Evolutionary conservation across 805 yeast species (phyloP).

Genomic region (Danielozyma ontarioensis): DNA sequence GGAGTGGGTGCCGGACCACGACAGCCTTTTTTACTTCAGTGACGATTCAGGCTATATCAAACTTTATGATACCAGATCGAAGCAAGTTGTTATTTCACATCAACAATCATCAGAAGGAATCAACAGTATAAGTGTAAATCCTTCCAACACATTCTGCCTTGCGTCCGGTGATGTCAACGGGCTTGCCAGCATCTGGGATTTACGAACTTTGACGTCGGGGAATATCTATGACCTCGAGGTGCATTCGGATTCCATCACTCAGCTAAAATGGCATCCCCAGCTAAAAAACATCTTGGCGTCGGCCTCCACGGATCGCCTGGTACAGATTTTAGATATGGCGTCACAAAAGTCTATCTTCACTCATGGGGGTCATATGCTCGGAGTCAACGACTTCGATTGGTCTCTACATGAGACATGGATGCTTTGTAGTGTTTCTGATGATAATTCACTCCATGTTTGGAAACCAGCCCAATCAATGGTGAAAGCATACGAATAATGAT

Average conservation of each 20-base stretch:
- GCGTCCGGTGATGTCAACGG: slow-evolving; percentile 69
- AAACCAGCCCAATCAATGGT: slow-evolving; percentile 44
- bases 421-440: slow-evolving; percentile 75
- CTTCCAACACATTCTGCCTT: slow-evolving; percentile 48
- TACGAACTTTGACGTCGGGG: slow-evolving; percentile 33
- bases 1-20: slow-evolving; percentile 63
- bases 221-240: slow-evolving; percentile 20
- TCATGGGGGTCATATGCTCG: slow-evolving; percentile 86
- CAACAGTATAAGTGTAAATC: slow-evolving; percentile 58
- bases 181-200: slow-evolving; percentile 55
- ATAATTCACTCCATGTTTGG: slow-evolving; percentile 87
- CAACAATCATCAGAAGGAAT: slow-evolving; percentile 29
- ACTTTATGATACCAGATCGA: slow-evolving; percentile 49
- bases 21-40: slow-evolving; percentile 54
- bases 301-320: slow-evolving; percentile 60
- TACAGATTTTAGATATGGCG: slow-evolving; percentile 56
- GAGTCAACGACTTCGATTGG: slow-evolving; percentile 84
- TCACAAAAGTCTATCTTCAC: slow-evolving; percentile 39
- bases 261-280: slow-evolving; percentile 69
- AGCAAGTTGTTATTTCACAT: slow-evolving; percentile 1
- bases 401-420: slow-evolving; percentile 65
- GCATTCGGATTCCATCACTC: slow-evolving; percentile 54
- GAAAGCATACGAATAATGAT: neutral
- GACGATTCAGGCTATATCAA: slow-evolving; percentile 57
- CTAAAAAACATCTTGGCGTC: slow-evolving; percentile 52